Evolutionary conservation across 169 alveolate genomes (phyloP).

Genomic region (Eimeria zaria): DNA sequence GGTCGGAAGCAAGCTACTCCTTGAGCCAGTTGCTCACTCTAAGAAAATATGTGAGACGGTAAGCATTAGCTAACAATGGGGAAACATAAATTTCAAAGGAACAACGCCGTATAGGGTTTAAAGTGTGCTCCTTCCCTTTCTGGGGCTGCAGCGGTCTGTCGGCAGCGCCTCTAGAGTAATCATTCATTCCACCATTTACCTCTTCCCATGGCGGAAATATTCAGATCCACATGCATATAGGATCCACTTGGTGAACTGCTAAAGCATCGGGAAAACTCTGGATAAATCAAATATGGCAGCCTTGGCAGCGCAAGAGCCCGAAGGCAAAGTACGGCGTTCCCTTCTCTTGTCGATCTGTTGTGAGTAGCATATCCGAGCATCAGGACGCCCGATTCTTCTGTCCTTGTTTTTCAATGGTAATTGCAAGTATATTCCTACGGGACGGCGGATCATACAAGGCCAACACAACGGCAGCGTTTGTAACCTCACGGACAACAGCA

Average conservation of each 20-base stretch:
- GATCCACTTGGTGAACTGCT: not conserved
- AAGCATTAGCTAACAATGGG: too few relatives aligned
- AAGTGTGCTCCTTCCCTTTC: not conserved
- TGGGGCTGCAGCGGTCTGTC: constrained; percentile 25
- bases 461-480: not conserved
- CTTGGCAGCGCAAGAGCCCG: not conserved
- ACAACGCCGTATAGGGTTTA: too few relatives aligned
- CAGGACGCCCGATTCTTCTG: too few relatives aligned
- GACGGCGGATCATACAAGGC: not conserved
- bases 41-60: too few relatives aligned
- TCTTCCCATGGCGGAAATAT: not conserved
- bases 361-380: not conserved
- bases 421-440: not conserved
- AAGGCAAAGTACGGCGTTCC: not conserved
- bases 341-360: not conserved
- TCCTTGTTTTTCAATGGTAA: too few relatives aligned
- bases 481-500: not conserved
- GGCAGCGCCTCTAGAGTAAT: constrained; percentile 8
- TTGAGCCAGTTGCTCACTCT: too few relatives aligned
- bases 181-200: not conserved
- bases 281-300: not conserved
- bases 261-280: not conserved
- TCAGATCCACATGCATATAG: not conserved
- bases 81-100: too few relatives aligned
- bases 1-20: too few relatives aligned